These are phyloP conservation scores for Furcasterigmium sp. DNA, from an alignment of 2,329 filamentous ascomycete genomes.

Conservation along the genomic window DNA sequence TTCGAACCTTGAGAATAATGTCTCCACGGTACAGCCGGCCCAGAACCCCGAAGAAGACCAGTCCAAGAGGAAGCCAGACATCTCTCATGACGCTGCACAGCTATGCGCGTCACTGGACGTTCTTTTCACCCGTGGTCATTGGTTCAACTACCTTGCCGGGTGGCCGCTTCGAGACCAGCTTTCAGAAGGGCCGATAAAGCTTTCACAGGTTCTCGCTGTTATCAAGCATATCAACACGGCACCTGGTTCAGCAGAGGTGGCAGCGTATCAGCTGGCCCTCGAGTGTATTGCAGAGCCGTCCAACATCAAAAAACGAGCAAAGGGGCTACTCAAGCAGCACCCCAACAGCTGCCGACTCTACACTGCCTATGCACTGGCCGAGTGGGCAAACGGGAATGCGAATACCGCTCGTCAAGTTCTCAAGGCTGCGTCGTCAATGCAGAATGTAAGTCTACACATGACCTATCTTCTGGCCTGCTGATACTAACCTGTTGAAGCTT, in stretches of 20 bases:
- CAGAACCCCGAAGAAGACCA: background rate
- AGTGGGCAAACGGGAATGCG: slow-evolving; percentile 52
- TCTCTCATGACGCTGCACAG: slow-evolving; percentile 4
- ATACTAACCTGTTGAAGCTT: slow-evolving; percentile 1
- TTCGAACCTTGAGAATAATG: slow-evolving; percentile 4
- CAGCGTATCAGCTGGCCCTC: slow-evolving; percentile 66
- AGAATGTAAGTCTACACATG: background rate
- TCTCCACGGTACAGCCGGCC: background rate
- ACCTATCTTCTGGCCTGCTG: background rate
- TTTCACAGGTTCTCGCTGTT: slow-evolving; percentile 42
- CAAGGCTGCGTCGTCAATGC: too few relatives aligned
- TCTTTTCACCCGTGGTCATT: slow-evolving; percentile 41
- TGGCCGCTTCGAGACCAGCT: slow-evolving; percentile 15
- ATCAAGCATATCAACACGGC: slow-evolving; percentile 53
- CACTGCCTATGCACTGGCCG: slow-evolving; percentile 72
- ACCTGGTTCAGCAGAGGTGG: slow-evolving; percentile 45
- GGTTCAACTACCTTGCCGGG: slow-evolving; percentile 37
- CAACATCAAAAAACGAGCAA: slow-evolving; percentile 64
- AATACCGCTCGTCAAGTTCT: slow-evolving; percentile 61
- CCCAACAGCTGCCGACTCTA: slow-evolving; percentile 64
- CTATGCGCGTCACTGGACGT: slow-evolving; percentile 39
- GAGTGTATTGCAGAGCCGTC: slow-evolving; percentile 50
- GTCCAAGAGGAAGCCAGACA: slow-evolving; percentile 1
- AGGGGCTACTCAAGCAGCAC: slow-evolving; percentile 64
- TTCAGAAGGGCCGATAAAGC: slow-evolving; percentile 26